These are phyloP conservation scores for Lineolata rhizophorae DNA, from an alignment of 495 filamentous ascomycete species.

Conservation along the genomic window DNA sequence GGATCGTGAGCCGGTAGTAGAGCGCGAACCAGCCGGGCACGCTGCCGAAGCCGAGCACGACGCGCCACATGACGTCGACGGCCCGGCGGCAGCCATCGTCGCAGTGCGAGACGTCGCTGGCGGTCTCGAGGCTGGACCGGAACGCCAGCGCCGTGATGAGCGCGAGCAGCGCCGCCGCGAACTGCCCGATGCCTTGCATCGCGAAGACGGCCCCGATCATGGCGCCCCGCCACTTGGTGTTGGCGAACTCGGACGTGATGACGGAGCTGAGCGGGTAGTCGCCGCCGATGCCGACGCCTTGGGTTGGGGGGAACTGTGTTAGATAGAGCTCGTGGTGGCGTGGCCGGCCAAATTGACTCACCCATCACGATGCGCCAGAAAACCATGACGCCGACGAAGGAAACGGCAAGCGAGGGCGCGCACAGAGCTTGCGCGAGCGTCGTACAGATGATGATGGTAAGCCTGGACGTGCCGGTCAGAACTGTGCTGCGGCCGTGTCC, in stretches of 20 bases:
- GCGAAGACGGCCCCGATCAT: slow-evolving; percentile 82
- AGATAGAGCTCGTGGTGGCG: neutral
- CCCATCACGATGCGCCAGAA: slow-evolving; percentile 78
- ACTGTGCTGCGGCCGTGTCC: too few relatives aligned
- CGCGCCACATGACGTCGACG: slow-evolving; percentile 75
- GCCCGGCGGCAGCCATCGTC: slow-evolving; percentile 41
- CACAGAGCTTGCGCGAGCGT: slow-evolving; percentile 57
- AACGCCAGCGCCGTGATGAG: slow-evolving; percentile 53
- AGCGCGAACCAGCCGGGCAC: slow-evolving; percentile 56
- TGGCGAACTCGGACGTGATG: slow-evolving; percentile 69
- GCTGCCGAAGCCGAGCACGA: slow-evolving; percentile 57
- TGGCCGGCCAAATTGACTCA: too few relatives aligned
- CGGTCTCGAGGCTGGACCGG: slow-evolving; percentile 36
- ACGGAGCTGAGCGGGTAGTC: slow-evolving; percentile 73
- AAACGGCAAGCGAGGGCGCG: slow-evolving; percentile 42
- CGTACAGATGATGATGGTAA: slow-evolving; percentile 73
- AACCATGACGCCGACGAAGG: slow-evolving; percentile 54
- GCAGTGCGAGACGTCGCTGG: slow-evolving; percentile 28
- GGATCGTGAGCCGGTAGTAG: slow-evolving; percentile 76
- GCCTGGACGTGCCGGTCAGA: too few relatives aligned
- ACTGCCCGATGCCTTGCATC: slow-evolving; percentile 65
- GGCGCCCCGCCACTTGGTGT: slow-evolving; percentile 62
- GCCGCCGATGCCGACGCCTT: slow-evolving; percentile 45
- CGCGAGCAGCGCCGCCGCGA: slow-evolving; percentile 45
- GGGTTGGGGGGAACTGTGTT: slow-evolving; percentile 1